Percentiles rank a stretch among this genome's conserved stretches.
Conservation (phyloP, 768 basidiomycete species). For the Termitomyces titanicus region DNA sequence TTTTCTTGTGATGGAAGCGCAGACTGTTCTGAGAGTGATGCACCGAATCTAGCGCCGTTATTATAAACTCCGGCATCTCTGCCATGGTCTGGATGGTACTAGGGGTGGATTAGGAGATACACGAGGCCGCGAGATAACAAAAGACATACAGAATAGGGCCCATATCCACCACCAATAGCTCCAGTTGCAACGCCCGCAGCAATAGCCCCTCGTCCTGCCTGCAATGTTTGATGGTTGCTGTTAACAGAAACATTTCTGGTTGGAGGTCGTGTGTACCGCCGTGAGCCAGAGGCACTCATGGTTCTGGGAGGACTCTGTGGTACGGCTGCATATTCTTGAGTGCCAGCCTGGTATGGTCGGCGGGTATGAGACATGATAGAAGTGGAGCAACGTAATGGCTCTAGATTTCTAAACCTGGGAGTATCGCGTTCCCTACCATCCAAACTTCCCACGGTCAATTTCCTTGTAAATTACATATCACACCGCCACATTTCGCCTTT, state of each 20-base stretch:
- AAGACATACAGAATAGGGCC: slow-evolving; percentile 76
- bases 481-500: no score
- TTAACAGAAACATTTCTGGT: slow-evolving; percentile 17
- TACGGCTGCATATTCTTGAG: slow-evolving; percentile 62
- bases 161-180: slow-evolving; percentile 75
- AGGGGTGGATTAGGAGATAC: slow-evolving; percentile 12
- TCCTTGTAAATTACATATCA: not conserved
- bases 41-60: slow-evolving; percentile 54
- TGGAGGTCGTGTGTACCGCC: slow-evolving; percentile 20
- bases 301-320: slow-evolving; percentile 55
- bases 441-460: slow-evolving; percentile 13
- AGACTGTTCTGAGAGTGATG: slow-evolving; percentile 38
- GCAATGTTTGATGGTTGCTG: slow-evolving; percentile 26
- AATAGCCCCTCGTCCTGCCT: slow-evolving; percentile 50
- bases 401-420: slow-evolving; percentile 10
- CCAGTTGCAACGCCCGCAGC: slow-evolving; percentile 80
- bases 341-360: slow-evolving; percentile 37
- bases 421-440: not conserved
- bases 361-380: slow-evolving; percentile 35
- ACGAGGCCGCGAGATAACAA: not conserved
- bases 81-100: slow-evolving; percentile 56
- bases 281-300: slow-evolving; percentile 16
- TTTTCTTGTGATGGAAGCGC: slow-evolving; percentile 28
- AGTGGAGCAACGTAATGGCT: slow-evolving; percentile 17
- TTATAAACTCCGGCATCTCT: slow-evolving; percentile 44